Evolutionary conservation across 1,284 basidiomycete species (phyloP), one percentile per base, ranked within the genome.

Genomic region (Phellopilus nigrolimitatus): DNA sequence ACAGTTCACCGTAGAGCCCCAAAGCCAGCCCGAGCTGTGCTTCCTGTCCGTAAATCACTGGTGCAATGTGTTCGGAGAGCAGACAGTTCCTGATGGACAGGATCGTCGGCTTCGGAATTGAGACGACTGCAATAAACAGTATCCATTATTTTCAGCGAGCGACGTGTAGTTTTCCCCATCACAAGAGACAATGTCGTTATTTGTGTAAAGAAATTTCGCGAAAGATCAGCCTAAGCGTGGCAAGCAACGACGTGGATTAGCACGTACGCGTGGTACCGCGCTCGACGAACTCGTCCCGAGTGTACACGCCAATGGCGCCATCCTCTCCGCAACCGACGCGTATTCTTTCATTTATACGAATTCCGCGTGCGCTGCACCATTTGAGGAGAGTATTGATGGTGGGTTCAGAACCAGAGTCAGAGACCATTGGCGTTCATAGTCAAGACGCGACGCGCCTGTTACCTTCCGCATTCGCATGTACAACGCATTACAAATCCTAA

Each of bases 31-130:
- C 54, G 12, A 51, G 41, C 46, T 48, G 46, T 42, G 49, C 54
- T 40, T 52, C 50, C 42, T 17, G 47, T 15, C 54, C 54, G 39
- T 48, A 52, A 30, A 43, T 48, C 28, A 52, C 50, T 30, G 45
- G 44, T 10, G 33, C 17, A 24, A 52, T 36, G 24, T 36, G 40
- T 19, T 44, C 45, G 27, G 49, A 33, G 22, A 52, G 40, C 15
- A 40, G 33, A 49, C 58, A 62, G 19, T 54, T 58, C 53, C 49
- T 55, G 38, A 47, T 55, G 28, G 62, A 63, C 47, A 63, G 47
- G 39, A 62, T 54, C n/a, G 41, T 41, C 15, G 54, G 39, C 40
- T 62, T 62, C 19, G 62, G 62, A 38, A 63, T 63, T 27, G 51
- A 46, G 22, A 58, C 57, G 36, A 63, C 62, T 63, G 41, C 25